Evolutionary conservation across 108 stramenopile species (phyloP).

Genomic region (Cyclotella atomus): DNA sequence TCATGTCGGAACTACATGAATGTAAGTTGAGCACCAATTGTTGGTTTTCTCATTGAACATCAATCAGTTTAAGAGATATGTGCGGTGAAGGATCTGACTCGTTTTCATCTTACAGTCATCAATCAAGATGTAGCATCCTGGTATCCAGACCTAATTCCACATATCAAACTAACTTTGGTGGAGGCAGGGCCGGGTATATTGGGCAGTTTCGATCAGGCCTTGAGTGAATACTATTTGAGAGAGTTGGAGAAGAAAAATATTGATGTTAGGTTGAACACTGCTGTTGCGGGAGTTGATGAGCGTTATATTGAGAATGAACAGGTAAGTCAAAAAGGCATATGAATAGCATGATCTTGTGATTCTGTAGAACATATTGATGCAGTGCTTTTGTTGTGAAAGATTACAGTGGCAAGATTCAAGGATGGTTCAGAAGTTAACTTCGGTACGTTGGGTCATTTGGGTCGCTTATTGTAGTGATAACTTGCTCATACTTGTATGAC

Average conservation of each 20-base stretch:
- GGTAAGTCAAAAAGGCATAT: too few relatives aligned
- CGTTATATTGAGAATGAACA: slow-evolving; percentile 55
- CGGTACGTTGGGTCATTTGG: slow-evolving; percentile 40
- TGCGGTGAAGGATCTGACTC: too few relatives aligned
- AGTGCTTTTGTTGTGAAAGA: neutral
- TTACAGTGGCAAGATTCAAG: slow-evolving; percentile 69
- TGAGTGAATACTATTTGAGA: slow-evolving; percentile 75
- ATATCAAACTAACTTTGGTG: slow-evolving; percentile 88
- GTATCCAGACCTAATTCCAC: slow-evolving; percentile 84
- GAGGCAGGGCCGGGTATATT: slow-evolving; percentile 92
- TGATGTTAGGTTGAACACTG: slow-evolving; percentile 73
- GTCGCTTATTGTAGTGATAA: too few relatives aligned
- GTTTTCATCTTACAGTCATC: too few relatives aligned
- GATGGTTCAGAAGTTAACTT: slow-evolving; percentile 83
- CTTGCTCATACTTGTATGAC: too few relatives aligned
- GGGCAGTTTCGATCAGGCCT: slow-evolving; percentile 85
- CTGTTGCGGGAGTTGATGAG: slow-evolving; percentile 70
- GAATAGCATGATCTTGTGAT: too few relatives aligned
- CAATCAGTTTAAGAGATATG: too few relatives aligned
- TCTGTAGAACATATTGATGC: too few relatives aligned
- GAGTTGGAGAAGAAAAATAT: slow-evolving; percentile 77
- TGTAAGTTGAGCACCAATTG: too few relatives aligned
- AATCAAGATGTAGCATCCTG: slow-evolving; percentile 78
- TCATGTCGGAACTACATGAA: slow-evolving; percentile 92
- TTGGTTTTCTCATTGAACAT: too few relatives aligned